Conservation (phyloP, 176 grass and related monocot genomes). For the Panicum miliaceum region DNA sequence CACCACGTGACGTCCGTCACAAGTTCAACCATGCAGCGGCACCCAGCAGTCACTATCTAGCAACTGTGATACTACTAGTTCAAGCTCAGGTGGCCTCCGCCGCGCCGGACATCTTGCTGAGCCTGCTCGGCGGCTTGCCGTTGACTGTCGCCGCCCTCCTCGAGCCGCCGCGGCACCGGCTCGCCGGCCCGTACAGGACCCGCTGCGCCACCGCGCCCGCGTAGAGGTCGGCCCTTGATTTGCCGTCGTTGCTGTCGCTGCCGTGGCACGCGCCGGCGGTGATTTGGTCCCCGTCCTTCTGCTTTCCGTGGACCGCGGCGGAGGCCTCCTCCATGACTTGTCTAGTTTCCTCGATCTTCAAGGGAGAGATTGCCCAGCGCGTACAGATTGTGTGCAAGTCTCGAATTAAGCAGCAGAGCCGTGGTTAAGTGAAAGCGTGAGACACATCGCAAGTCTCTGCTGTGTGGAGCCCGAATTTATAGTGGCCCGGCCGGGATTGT, state of each 20-base stretch:
- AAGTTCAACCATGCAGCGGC: too few relatives aligned
- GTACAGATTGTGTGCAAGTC: too few relatives aligned
- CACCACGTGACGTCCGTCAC: too few relatives aligned
- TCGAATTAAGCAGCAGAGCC: not conserved
- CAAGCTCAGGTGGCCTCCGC: slow-evolving; percentile 37
- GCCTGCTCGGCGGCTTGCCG: slow-evolving; percentile 54
- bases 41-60: too few relatives aligned
- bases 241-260: not conserved
- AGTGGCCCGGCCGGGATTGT: not conserved
- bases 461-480: slow-evolving; percentile 1
- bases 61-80: not conserved
- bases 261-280: not conserved
- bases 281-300: slow-evolving; percentile 20
- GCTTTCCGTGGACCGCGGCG: not conserved
- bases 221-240: slow-evolving; percentile 44
- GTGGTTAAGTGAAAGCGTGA: not conserved
- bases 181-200: slow-evolving; percentile 50
- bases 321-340: slow-evolving; percentile 53
- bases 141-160: slow-evolving; percentile 37
- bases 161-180: slow-evolving; percentile 17
- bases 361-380: not conserved
- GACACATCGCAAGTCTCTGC: not conserved
- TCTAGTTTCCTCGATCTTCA: not conserved
- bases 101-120: slow-evolving; percentile 68
- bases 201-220: slow-evolving; percentile 67